These are phyloP conservation scores for Ophiocordyceps polyrhachis-furcata DNA, from an alignment of 2,329 filamentous ascomycete species.

Conservation along the genomic window DNA sequence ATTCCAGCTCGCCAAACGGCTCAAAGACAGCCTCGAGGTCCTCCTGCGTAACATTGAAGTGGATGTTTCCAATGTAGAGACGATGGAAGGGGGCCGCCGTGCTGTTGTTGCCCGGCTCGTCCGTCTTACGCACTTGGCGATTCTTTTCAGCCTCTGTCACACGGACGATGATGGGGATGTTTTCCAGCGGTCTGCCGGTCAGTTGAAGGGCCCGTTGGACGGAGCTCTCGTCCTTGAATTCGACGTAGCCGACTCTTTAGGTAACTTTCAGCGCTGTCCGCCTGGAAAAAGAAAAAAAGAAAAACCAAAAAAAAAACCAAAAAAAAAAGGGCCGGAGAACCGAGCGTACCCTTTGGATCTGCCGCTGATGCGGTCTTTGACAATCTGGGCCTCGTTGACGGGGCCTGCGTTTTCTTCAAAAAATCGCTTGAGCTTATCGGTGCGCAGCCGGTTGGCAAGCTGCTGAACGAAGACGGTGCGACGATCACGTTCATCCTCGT, in stretches of 20 bases:
- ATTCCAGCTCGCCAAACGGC: slow-evolving; percentile 93
- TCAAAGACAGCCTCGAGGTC: slow-evolving; percentile 94
- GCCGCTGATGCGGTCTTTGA: slow-evolving; percentile 91
- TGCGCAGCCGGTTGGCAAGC: slow-evolving; percentile 81
- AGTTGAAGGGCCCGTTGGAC: slow-evolving; percentile 88
- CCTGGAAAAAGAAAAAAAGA: background rate
- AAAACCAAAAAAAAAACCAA: no score
- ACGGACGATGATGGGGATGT: slow-evolving; percentile 96
- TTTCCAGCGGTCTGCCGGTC: slow-evolving; percentile 95
- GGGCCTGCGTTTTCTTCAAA: slow-evolving; percentile 90
- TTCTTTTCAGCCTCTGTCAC: slow-evolving; percentile 99
- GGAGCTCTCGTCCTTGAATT: slow-evolving; percentile 93
- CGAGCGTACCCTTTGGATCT: slow-evolving; percentile 79
- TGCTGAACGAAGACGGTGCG: slow-evolving; percentile 98
- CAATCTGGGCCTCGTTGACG: slow-evolving; percentile 94
- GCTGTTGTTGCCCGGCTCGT: slow-evolving; percentile 49
- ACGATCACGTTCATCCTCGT: slow-evolving; percentile 89
- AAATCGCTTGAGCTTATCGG: slow-evolving; percentile 81
- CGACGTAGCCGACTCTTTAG: slow-evolving; percentile 86
- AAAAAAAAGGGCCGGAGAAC: background rate
- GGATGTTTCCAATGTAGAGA: slow-evolving; percentile 96
- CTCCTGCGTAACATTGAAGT: slow-evolving; percentile 96
- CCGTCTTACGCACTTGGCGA: slow-evolving; percentile 74
- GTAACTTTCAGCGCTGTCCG: slow-evolving; percentile 16
- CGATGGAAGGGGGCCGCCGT: slow-evolving; percentile 91